phyloP scores from a whole-genome alignment of 2,329 filamentous ascomycete species.

The Helotiales sp. region DNA sequence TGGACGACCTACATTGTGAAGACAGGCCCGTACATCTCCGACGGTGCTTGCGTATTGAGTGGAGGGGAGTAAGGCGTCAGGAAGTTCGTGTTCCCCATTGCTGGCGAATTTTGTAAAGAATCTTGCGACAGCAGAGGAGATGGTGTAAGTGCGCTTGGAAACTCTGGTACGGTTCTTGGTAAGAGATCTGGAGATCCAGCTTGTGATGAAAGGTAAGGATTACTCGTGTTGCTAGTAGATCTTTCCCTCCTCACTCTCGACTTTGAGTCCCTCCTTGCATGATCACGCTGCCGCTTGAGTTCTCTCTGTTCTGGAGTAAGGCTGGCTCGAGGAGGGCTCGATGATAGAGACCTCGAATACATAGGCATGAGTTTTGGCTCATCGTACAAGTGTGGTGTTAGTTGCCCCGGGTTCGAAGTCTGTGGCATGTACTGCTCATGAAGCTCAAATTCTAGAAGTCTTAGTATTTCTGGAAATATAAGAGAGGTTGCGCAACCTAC shows the following conservation, averaged over 20 bases:
- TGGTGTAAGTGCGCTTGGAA: slow-evolving; percentile 31
- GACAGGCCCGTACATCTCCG: slow-evolving; percentile 34
- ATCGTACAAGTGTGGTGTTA: slow-evolving; percentile 29
- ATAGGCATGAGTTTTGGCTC: slow-evolving; percentile 34
- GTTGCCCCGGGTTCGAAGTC: slow-evolving; percentile 27
- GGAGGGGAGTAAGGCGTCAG: slow-evolving; percentile 32
- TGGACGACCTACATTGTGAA: slow-evolving; percentile 32
- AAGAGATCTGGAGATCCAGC: slow-evolving; percentile 34
- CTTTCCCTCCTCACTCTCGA: slow-evolving; percentile 50
- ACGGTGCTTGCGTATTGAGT: slow-evolving; percentile 22
- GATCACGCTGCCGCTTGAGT: slow-evolving; percentile 60
- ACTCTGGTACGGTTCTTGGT: slow-evolving; percentile 33
- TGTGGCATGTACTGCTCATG: slow-evolving; percentile 32
- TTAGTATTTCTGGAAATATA: slow-evolving; percentile 17
- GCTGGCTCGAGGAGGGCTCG: slow-evolving; percentile 55
- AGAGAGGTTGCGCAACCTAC: slow-evolving; percentile 24
- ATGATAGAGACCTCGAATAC: slow-evolving; percentile 42
- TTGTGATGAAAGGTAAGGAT: slow-evolving; percentile 34
- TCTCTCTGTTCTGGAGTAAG: slow-evolving; percentile 62
- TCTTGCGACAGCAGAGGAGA: slow-evolving; percentile 33
- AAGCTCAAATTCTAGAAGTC: slow-evolving; percentile 31
- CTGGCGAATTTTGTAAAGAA: slow-evolving; percentile 29
- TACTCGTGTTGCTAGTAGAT: slow-evolving; percentile 35
- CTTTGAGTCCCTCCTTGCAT: slow-evolving; percentile 59
- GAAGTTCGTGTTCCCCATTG: slow-evolving; percentile 29